Evolutionary conservation across 139 green algal species (phyloP).

Genomic region (Spirogloea muscicola): DNA sequence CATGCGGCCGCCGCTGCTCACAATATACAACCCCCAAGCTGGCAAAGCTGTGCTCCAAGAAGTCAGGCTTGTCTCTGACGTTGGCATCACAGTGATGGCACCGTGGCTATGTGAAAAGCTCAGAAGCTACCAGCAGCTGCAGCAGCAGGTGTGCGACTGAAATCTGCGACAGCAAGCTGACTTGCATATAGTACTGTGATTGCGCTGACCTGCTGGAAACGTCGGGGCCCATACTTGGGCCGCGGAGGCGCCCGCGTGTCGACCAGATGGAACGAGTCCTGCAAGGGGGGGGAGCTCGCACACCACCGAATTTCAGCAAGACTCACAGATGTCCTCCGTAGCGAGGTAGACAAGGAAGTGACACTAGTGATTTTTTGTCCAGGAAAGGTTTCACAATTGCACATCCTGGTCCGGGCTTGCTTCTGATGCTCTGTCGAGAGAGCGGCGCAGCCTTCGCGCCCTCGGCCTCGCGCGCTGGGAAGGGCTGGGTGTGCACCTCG

Average conservation of each 20-base stretch:
- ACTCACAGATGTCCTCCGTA: neutral
- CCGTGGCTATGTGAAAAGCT: no score
- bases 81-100: no score
- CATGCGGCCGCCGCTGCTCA: no score
- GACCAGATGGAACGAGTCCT: constrained; percentile 93
- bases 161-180: neutral
- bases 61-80: no score
- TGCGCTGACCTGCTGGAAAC: constrained; percentile 59
- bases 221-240: constrained; percentile 51
- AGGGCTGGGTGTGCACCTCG: constrained; percentile 50
- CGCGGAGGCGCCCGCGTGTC: constrained; percentile 66
- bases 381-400: neutral
- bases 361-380: neutral
- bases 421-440: neutral
- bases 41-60: no score
- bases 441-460: neutral
- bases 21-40: no score
- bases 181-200: neutral
- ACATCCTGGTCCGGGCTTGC: neutral
- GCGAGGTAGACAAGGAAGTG: neutral
- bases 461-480: constrained; percentile 15
- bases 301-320: neutral
- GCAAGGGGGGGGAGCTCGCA: constrained; percentile 48
- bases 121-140: neutral
- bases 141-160: no score